A percentile compares a stretch with the other conserved stretches of the same genome.
Evolutionary conservation across 139 green algal species (phyloP).

Genomic region (Cymbomonas tetramitiformis): DNA sequence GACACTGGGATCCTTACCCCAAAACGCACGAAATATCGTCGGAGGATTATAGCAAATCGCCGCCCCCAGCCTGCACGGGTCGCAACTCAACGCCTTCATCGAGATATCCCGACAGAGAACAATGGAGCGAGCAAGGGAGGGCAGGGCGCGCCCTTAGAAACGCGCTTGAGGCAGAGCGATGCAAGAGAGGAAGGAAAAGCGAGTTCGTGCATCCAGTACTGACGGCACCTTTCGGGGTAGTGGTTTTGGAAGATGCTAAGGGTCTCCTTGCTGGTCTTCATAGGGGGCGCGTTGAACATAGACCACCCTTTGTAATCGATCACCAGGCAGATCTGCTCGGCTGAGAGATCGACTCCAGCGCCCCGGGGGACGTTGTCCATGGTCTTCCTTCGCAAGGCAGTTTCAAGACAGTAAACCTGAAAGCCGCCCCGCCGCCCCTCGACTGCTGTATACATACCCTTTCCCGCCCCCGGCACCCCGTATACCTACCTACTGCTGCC

Average conservation of each 20-base stretch:
- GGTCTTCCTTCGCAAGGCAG: neutral
- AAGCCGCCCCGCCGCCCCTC: too few relatives aligned
- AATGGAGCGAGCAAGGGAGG: too few relatives aligned
- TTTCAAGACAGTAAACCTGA: too few relatives aligned
- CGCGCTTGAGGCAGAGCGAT: too few relatives aligned
- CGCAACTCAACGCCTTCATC: too few relatives aligned
- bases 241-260: conserved; percentile 42
- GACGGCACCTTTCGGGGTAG: conserved; percentile 32
- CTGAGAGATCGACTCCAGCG: neutral
- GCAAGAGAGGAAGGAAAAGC: conserved; percentile 3
- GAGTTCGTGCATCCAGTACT: neutral
- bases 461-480: too few relatives aligned
- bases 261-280: conserved; percentile 38
- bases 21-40: conserved; percentile 36
- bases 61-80: conserved; percentile 25
- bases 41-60: conserved; percentile 35
- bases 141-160: too few relatives aligned
- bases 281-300: conserved; percentile 25
- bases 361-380: neutral
- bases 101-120: too few relatives aligned
- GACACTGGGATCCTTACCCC: too few relatives aligned
- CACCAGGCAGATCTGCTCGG: conserved; percentile 29
- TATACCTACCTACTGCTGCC: too few relatives aligned
- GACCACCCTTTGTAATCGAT: conserved; percentile 38
- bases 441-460: too few relatives aligned